Base-by-base conservation (phyloP, 768 basidiomycete species). In the Gymnopilus junonius region DNA sequence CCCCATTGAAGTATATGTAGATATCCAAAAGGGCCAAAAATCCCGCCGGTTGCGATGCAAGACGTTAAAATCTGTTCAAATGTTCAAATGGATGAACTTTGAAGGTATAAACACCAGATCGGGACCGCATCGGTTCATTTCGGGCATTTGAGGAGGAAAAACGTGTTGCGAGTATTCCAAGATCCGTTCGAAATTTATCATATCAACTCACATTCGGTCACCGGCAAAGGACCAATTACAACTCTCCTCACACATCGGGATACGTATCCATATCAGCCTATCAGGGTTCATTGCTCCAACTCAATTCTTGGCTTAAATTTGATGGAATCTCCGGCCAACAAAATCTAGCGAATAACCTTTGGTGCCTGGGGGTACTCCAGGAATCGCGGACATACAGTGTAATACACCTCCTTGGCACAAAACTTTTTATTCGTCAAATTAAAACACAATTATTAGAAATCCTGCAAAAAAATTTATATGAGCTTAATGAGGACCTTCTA, bases 11-110 rank as follows among this genome's bases (percentile, higher is more conserved):
- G 54, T 53, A 43, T 55, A 55, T 58, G 64, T 54, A 53, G 23
- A 64, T 56, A 48, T 37, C 53, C 53, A 45, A 39, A 54, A 58
- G 58, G 51, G 64, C 55, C 45, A 31, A 61, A 65, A 61, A 55
- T 31, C 50, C 60, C 57, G 61, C 61, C 55, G 56, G 64, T 65
- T 60, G 64, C 58, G 64, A 65, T 46, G 64, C 32, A 37, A n/a
- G 46, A 58, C 12, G 48, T 29, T 27, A 12, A 50, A 50, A 50
- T 50, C 27, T 31, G 40, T 27, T 27, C 45, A 48, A 48, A 48
- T 48, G 27, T 35, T 40, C 29, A 32, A 25, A 58, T 54, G 40
- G 46, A 46, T 48, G 31, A 51, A 51, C 17, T 51, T 51, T 51
- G 34, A 39, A 50, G 40, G 20, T 42, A 53, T 57, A 56, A 62